Evolutionary conservation across 2,329 filamentous ascomycete species (phyloP), one percentile per base, ranked within the genome.

Genomic region (Trichophaea hybrida): DNA sequence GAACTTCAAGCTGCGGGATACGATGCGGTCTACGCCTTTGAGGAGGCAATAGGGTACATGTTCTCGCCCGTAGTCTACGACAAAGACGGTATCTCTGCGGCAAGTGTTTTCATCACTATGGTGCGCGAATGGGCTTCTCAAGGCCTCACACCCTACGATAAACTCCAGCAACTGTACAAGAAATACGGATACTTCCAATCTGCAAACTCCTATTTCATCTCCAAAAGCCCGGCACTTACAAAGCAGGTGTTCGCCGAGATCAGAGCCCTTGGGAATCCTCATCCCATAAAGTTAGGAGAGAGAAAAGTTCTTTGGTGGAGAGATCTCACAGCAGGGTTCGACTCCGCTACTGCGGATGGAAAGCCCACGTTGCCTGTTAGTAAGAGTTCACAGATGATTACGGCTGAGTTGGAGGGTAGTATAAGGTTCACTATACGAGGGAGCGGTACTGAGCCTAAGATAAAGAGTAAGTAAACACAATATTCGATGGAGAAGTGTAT

Each of bases 41-140:
- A 84, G 70, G 81, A 84, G 70, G 81, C 81, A 6, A 75, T 84
- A 24, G 81, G 81, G 1, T 84, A 82, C 69, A 84, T 84, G 81
- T 81, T 84, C 58, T 75, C 80, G 0, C 71, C 75, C 6, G 77
- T 83, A 1, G 80, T 80, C 43, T 77, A 80, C 65, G 81, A 84
- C 70, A 84, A 84, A 67, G 81, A 84, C 68, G 81, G 80, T 2
- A 77, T 84, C 59, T 76, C 78, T 5, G 80, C 80, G 1, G 78
- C 80, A 2, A 75, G 77, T 8, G 73, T 82, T 13, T 84, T 84
- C 68, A 70, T 84, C 4, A 61, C 66, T 2, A 66, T 67, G 65
- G 57, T 60, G 46, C 62, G 61, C 44, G 57, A 61, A 55, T 75
- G 75, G 10, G 79, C 79, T 0, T 68, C 69, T 2, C 72, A 80